Percentiles rank a stretch among this genome's conserved stretches.
These are phyloP conservation scores for Raphanus raphanistrum DNA, from an alignment of 345 rosid genomes.

Conservation along the genomic window DNA sequence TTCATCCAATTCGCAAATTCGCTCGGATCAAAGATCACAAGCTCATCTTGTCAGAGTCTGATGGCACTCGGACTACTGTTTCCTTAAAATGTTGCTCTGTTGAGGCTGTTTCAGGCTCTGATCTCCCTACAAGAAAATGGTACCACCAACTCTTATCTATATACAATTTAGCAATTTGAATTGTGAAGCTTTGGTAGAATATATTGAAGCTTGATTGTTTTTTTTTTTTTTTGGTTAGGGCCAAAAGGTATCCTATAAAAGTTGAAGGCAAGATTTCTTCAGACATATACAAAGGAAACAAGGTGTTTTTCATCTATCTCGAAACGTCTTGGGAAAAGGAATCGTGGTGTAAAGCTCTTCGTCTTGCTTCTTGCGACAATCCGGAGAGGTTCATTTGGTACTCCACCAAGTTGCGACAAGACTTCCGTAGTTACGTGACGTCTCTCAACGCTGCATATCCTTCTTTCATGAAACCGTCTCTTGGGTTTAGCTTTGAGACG, in stretches of 20 bases:
- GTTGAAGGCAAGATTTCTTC: slow-evolving; percentile 72
- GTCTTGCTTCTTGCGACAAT: slow-evolving; percentile 75
- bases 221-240: slow-evolving; percentile 56
- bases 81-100: slow-evolving; percentile 59
- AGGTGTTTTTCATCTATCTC: slow-evolving; percentile 64
- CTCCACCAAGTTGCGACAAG: slow-evolving; percentile 50
- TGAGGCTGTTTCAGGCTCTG: slow-evolving; percentile 84
- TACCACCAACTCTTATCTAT: slow-evolving; percentile 29
- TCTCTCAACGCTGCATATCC: slow-evolving; percentile 66
- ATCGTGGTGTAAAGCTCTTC: slow-evolving; percentile 95
- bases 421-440: slow-evolving; percentile 58
- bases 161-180: background rate
- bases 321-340: slow-evolving; percentile 99
- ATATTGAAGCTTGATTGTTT: slow-evolving; percentile 6
- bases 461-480: slow-evolving; percentile 67
- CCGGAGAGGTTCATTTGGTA: slow-evolving; percentile 58
- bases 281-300: slow-evolving; percentile 58
- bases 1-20: slow-evolving; percentile 57
- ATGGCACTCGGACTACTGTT: slow-evolving; percentile 48
- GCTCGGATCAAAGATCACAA: slow-evolving; percentile 57
- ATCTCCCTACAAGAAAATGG: slow-evolving; percentile 77
- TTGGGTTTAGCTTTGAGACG: slow-evolving; percentile 50
- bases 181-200: slow-evolving; percentile 9
- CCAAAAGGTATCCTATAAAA: slow-evolving; percentile 81
- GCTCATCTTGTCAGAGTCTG: slow-evolving; percentile 55